phyloP scores from a whole-genome alignment of 2,329 filamentous ascomycete genomes.

The Ophiobolus disseminans region DNA sequence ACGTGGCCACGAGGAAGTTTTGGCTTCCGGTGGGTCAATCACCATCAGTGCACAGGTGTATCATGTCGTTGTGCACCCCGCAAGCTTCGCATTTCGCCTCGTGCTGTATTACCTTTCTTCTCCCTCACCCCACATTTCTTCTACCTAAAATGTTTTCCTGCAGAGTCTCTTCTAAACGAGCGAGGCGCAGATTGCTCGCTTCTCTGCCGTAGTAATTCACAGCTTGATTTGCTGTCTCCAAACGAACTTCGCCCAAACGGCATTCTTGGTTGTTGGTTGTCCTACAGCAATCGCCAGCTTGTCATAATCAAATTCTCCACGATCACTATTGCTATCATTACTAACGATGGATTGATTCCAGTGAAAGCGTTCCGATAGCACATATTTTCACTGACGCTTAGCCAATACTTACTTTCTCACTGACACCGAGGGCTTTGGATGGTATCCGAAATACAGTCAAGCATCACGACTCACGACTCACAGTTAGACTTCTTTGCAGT shows the following conservation, averaged over 20 bases:
- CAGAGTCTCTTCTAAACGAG: background rate
- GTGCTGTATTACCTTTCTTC: background rate
- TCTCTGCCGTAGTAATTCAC: conserved; percentile 5
- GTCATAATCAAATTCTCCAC: background rate
- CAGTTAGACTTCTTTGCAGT: too few species aligned
- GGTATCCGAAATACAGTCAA: too few species aligned
- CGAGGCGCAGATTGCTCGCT: background rate
- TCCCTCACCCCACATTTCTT: background rate
- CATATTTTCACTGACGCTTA: too few species aligned
- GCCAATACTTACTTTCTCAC: too few species aligned
- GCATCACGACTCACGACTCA: too few species aligned
- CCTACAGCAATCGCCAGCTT: conserved; percentile 16
- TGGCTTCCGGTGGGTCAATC: background rate
- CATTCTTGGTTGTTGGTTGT: conserved; percentile 16
- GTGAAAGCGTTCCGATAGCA: too few species aligned
- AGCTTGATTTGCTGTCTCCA: conserved; percentile 15
- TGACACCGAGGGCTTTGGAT: too few species aligned
- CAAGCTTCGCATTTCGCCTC: background rate
- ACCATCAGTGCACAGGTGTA: background rate
- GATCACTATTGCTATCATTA: background rate
- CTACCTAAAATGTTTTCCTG: conserved; percentile 6
- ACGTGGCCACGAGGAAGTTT: background rate
- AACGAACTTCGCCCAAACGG: conserved; percentile 14
- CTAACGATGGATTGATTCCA: conserved; percentile 5
- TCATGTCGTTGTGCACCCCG: background rate